phyloP scores from a whole-genome alignment of 73 alveolate genomes.

The Paramecium pentaurelia region DNA sequence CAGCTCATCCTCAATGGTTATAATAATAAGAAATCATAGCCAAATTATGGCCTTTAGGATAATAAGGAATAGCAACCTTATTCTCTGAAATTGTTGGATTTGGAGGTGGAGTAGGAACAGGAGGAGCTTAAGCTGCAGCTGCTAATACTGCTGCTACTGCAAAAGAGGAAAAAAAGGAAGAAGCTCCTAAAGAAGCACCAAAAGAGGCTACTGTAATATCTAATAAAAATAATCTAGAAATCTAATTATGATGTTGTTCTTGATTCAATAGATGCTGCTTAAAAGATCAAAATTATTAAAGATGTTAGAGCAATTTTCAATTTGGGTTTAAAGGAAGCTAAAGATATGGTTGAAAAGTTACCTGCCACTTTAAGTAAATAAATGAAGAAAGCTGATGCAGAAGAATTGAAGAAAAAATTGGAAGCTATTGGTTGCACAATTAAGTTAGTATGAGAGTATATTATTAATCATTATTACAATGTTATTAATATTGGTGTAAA shows the following conservation, averaged over 20 bases:
- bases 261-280: constrained; percentile 66
- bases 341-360: constrained; percentile 77
- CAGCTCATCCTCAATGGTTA: constrained; percentile 61
- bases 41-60: constrained; percentile 64
- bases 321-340: constrained; percentile 85
- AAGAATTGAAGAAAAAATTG: constrained; percentile 67
- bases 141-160: constrained; percentile 43
- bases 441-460: constrained; percentile 44
- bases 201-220: constrained; percentile 32
- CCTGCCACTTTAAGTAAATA: constrained; percentile 73
- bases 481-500: neutral
- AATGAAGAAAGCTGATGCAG: constrained; percentile 73
- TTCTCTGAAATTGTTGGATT: constrained; percentile 51
- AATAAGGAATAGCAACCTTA: constrained; percentile 54
- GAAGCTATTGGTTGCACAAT: constrained; percentile 62
- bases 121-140: neutral
- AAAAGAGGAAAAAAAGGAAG: constrained; percentile 42
- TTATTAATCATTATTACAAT: neutral
- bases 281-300: constrained; percentile 76
- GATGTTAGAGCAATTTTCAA: constrained; percentile 76
- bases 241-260: constrained; percentile 71
- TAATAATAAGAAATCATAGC: constrained; percentile 54
- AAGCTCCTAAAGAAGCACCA: constrained; percentile 29
- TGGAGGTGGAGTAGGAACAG: constrained; percentile 56
- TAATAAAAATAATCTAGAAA: constrained; percentile 45